phyloP scores from a whole-genome alignment of 352 stramenopile genomes.

The Phytophthora cajani region DNA sequence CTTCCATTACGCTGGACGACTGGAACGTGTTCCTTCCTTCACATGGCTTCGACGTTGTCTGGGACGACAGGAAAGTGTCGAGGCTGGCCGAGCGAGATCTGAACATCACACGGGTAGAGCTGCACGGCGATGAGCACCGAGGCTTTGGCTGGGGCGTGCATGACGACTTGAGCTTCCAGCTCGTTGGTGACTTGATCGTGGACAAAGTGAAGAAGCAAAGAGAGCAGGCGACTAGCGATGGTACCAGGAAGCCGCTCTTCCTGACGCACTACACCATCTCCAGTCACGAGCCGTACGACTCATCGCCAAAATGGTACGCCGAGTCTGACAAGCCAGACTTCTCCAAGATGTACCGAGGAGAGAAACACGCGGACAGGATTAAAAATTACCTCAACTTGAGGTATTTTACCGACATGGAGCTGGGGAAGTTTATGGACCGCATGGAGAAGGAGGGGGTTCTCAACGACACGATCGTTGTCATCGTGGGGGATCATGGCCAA shows the following conservation, averaged over 20 bases:
- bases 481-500: slow-evolving; percentile 65
- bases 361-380: slow-evolving; percentile 38
- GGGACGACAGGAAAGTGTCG: slow-evolving; percentile 39
- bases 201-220: slow-evolving; percentile 42
- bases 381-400: slow-evolving; percentile 62
- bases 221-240: slow-evolving; percentile 6
- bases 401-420: slow-evolving; percentile 62
- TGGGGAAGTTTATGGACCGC: slow-evolving; percentile 65
- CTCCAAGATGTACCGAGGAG: slow-evolving; percentile 50
- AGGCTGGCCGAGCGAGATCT: slow-evolving; percentile 34
- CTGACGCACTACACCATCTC: slow-evolving; percentile 71
- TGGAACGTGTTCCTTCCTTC: slow-evolving; percentile 56
- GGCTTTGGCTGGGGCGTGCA: slow-evolving; percentile 50
- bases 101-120: slow-evolving; percentile 37
- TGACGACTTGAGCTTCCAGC: slow-evolving; percentile 49
- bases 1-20: slow-evolving; percentile 35
- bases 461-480: slow-evolving; percentile 66
- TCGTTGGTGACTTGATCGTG: slow-evolving; percentile 49
- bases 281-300: slow-evolving; percentile 46
- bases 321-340: slow-evolving; percentile 56
- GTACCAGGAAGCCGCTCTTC: slow-evolving; percentile 51
- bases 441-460: slow-evolving; percentile 54
- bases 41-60: slow-evolving; percentile 55
- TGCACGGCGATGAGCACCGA: slow-evolving; percentile 19
- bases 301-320: slow-evolving; percentile 49